phyloP scores from a whole-genome alignment of 768 basidiomycete genomes.

The Dioszegia hungarica region DNA sequence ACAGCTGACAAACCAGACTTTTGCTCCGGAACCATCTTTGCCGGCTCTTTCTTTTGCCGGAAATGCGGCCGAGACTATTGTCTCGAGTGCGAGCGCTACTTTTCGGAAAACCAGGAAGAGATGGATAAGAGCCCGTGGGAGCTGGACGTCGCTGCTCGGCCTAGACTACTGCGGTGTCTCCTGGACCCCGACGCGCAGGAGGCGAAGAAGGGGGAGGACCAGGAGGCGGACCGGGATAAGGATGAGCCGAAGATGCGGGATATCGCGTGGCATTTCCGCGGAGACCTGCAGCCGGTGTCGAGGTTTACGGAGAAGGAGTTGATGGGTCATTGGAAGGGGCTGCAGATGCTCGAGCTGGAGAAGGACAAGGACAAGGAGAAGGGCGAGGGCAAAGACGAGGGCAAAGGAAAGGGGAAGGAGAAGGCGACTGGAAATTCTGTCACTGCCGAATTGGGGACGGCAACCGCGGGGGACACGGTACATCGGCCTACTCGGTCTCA shows the following conservation, averaged over 20 bases:
- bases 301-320: slow-evolving; percentile 67
- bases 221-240: too few species aligned
- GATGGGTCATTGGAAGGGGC: slow-evolving; percentile 60
- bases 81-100: slow-evolving; percentile 70
- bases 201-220: too few species aligned
- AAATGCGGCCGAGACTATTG: slow-evolving; percentile 86
- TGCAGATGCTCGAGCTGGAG: slow-evolving; percentile 69
- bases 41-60: slow-evolving; percentile 84
- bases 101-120: slow-evolving; percentile 52
- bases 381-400: too few species aligned
- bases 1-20: slow-evolving; percentile 59
- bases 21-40: slow-evolving; percentile 89
- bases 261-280: slow-evolving; percentile 27
- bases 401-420: too few species aligned
- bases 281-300: slow-evolving; percentile 68
- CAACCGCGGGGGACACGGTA: too few species aligned
- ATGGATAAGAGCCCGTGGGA: slow-evolving; percentile 27
- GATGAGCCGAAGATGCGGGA: too few species aligned
- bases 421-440: too few species aligned
- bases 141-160: slow-evolving; percentile 26
- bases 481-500: too few species aligned
- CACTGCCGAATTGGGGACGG: too few species aligned
- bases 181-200: too few species aligned
- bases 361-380: slow-evolving; percentile 49
- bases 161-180: slow-evolving; percentile 21